Conservation (phyloP, 441 rosid species). For the Erodium texanum region DNA sequence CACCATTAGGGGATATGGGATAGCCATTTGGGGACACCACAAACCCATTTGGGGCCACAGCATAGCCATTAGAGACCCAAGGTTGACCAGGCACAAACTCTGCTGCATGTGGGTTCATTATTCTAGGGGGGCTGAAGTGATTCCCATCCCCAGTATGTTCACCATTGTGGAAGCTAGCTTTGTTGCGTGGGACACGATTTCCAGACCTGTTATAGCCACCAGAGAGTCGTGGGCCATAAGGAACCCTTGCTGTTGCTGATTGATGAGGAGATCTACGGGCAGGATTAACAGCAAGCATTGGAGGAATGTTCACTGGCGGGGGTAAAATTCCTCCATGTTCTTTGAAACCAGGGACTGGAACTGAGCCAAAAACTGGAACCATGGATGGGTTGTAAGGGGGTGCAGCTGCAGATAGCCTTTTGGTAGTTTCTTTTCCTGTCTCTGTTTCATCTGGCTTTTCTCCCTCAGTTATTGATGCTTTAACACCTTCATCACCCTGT, state of each 20-base stretch:
- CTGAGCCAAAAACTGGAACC: slow-evolving; percentile 53
- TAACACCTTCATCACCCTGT: slow-evolving; percentile 25
- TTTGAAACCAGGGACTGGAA: slow-evolving; percentile 51
- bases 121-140: slow-evolving; percentile 45
- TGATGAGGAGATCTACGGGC: slow-evolving; percentile 77
- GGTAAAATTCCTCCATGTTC: slow-evolving; percentile 70
- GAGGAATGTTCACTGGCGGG: slow-evolving; percentile 61
- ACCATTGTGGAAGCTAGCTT: slow-evolving; percentile 38
- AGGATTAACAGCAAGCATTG: slow-evolving; percentile 56
- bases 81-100: slow-evolving; percentile 75
- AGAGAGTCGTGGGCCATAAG: slow-evolving; percentile 77
- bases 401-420: slow-evolving; percentile 71
- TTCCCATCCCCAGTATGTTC: slow-evolving; percentile 47
- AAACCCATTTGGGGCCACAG: slow-evolving; percentile 59
- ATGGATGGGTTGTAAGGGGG: slow-evolving; percentile 67
- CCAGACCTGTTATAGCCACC: slow-evolving; percentile 70
- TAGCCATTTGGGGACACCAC: slow-evolving; percentile 43
- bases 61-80: slow-evolving; percentile 76
- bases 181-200: slow-evolving; percentile 46
- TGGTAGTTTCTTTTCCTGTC: slow-evolving; percentile 49
- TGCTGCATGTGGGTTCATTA: slow-evolving; percentile 79
- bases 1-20: slow-evolving; percentile 35
- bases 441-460: slow-evolving; percentile 47
- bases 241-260: slow-evolving; percentile 69
- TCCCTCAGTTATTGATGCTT: slow-evolving; percentile 34